Conservation (phyloP, 352 stramenopile genomes). For the Phytophthora gonapodyides region DNA sequence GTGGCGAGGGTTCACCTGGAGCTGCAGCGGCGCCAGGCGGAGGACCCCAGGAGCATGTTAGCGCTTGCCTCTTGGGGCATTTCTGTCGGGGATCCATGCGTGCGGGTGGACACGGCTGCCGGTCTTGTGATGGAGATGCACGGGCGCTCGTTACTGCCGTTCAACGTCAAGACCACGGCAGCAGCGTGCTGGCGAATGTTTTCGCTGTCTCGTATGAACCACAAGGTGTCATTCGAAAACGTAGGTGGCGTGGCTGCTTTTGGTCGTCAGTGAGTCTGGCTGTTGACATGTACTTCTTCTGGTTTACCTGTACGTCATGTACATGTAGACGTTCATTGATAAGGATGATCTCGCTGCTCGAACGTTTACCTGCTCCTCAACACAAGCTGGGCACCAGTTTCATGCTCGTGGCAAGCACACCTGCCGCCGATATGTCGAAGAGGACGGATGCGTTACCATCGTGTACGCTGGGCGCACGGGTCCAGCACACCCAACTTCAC, state of each 20-base stretch:
- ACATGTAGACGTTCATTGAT: not conserved
- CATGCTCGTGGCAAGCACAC: slow-evolving; percentile 25
- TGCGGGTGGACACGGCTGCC: slow-evolving; percentile 15
- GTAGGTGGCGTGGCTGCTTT: slow-evolving; percentile 6
- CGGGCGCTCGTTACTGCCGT: slow-evolving; percentile 22
- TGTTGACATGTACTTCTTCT: too few relatives aligned
- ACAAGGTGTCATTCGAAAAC: slow-evolving; percentile 1
- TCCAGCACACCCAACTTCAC: not conserved
- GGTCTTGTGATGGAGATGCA: slow-evolving; percentile 24
- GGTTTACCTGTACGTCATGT: too few relatives aligned
- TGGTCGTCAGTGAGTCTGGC: not conserved
- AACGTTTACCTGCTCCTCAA: slow-evolving; percentile 23
- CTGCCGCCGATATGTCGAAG: slow-evolving; percentile 24
- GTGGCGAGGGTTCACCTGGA: slow-evolving; percentile 22
- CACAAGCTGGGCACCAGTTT: slow-evolving; percentile 7
- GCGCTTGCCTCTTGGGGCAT: slow-evolving; percentile 24
- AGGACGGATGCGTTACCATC: slow-evolving; percentile 25
- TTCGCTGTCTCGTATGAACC: slow-evolving; percentile 8
- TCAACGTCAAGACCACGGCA: slow-evolving; percentile 21
- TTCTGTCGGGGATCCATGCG: slow-evolving; percentile 13
- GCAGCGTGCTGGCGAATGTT: slow-evolving; percentile 29
- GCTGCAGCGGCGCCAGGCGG: slow-evolving; percentile 18
- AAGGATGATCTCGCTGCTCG: slow-evolving; percentile 18
- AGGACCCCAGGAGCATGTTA: slow-evolving; percentile 20
- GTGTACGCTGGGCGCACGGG: slow-evolving; percentile 21